Evolutionary conservation across 83 land plant species (phyloP).

Genomic region (Picea mariana): DNA sequence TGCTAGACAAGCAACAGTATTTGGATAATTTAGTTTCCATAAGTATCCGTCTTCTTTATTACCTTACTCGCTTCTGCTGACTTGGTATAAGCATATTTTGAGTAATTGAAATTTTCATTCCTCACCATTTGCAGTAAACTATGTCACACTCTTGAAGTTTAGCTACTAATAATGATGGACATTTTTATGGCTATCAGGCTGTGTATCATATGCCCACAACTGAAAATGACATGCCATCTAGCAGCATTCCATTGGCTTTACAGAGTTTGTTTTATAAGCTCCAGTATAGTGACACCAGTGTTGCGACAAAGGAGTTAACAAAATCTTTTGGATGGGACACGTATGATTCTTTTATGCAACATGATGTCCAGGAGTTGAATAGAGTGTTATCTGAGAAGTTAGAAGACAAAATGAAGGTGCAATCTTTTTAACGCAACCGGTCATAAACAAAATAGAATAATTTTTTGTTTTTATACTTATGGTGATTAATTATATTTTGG

Average conservation of each 20-base stretch:
- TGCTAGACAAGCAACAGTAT: not conserved
- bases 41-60: not conserved
- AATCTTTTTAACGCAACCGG: not conserved
- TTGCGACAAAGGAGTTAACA: constrained; percentile 95
- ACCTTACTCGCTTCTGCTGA: not conserved
- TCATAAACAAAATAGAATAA: not conserved
- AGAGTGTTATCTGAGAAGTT: constrained; percentile 21
- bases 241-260: constrained; percentile 96
- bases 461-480: not conserved
- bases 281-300: constrained; percentile 94
- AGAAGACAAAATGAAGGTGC: constrained; percentile 45
- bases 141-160: not conserved
- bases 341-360: constrained; percentile 30
- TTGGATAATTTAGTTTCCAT: not conserved
- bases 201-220: constrained; percentile 99
- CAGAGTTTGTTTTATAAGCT: constrained; percentile 98
- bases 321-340: constrained; percentile 56
- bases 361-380: constrained; percentile 27
- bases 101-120: not conserved
- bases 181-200: constrained; percentile 54
- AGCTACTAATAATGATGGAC: not conserved
- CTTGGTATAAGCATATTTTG: not conserved
- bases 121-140: not conserved
- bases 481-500: not conserved
- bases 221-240: constrained; percentile 93